Base-by-base conservation (phyloP, 352 stramenopile species). In the Pseudoperonospora humuli region DNA sequence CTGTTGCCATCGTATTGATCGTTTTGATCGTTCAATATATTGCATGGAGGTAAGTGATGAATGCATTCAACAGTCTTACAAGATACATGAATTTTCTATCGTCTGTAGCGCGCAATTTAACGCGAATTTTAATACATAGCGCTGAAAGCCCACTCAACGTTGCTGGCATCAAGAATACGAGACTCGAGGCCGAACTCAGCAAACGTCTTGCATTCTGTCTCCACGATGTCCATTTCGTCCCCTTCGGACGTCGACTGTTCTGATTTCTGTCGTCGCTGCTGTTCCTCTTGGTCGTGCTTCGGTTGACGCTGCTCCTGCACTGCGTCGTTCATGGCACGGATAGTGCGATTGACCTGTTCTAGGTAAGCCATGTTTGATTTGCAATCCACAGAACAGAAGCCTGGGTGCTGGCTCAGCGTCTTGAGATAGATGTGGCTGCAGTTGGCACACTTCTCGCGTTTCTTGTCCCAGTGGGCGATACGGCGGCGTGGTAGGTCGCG, bases 321-420 rank as follows among this genome's bases (percentile, higher is more conserved):
- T 5, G 71, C 77, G 47, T 67, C 49, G 34, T 86, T 84, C 66
- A 93, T 77, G 13, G 75, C 76, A 44, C 70, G 69, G 55, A 89
- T 90, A 26, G 73, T 83, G 61, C 72, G 70, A 62, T 86, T 88
- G 2, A 93, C 76, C 57, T 89, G 85, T 33, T 80, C 66, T 18
- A 93, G 57, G 62, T 93, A 93, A 2, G 58, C 46, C 36, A 79
- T 82, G 64, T 93, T 93, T 26, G 78, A 89, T 66, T 93, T 89
- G 73, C 81, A 93, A 58, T 93, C 81, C 32, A 93, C 70, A 7
- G 81, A 93, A 68, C 81, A 93, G 45, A 76, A 91, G 61, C 75
- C 75, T 4, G 64, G 39, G 55, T 85, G 70, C 25, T 66, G 62
- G 38, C 75, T 91, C n/a, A 86, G 54, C 24, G 77, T 88, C 62